Evolutionary conservation across 257 asterid species (phyloP).

Genomic region (Solanum habrochaites): DNA sequence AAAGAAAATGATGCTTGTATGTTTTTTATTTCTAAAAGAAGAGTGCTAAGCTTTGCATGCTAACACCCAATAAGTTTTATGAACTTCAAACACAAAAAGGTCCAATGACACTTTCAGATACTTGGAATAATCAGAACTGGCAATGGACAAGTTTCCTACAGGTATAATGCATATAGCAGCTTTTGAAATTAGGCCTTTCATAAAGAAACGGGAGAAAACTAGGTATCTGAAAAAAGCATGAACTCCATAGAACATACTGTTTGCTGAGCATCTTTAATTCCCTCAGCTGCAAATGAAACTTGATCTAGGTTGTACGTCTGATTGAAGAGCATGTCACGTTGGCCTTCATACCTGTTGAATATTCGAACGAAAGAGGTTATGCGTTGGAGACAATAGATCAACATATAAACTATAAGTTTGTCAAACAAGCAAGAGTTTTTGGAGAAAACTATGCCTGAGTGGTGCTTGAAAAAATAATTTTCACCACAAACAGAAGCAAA

Average conservation of each 20-base stretch:
- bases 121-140: neutral
- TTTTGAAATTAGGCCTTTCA: neutral
- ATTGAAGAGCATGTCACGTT: slow-evolving; percentile 92
- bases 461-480: neutral
- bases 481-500: neutral
- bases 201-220: neutral
- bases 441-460: neutral
- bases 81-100: neutral
- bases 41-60: neutral
- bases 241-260: slow-evolving; percentile 51
- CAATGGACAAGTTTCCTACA: neutral
- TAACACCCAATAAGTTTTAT: neutral
- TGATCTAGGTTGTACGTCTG: slow-evolving; percentile 94
- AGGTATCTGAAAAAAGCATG: neutral
- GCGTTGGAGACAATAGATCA: neutral
- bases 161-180: neutral
- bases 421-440: neutral
- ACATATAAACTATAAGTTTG: neutral
- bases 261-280: slow-evolving; percentile 97
- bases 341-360: slow-evolving; percentile 82
- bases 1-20: neutral
- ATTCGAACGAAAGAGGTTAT: neutral
- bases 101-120: neutral
- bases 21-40: neutral
- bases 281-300: slow-evolving; percentile 97